Evolutionary conservation across 805 yeast genomes (phyloP).

Genomic region (Candida qinlingensis): DNA sequence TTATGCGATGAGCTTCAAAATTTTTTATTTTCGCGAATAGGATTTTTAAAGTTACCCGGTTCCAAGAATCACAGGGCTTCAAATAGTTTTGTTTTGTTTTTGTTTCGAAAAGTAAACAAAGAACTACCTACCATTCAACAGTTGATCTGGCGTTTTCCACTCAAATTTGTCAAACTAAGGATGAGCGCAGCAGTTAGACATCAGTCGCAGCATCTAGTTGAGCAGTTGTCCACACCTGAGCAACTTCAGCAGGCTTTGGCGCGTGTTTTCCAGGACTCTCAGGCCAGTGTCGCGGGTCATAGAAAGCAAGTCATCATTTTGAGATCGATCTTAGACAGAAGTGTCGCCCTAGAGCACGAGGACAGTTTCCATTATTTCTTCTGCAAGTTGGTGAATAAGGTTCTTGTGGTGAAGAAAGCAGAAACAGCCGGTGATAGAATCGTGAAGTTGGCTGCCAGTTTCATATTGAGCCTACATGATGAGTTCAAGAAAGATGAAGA

Average conservation of each 20-base stretch:
- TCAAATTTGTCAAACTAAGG: too few species aligned
- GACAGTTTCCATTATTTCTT: constrained; percentile 58
- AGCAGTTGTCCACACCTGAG: constrained; percentile 24
- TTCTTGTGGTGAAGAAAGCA: constrained; percentile 62
- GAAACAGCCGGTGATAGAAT: constrained; percentile 72
- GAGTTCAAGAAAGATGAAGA: constrained; percentile 23
- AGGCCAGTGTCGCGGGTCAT: constrained; percentile 67
- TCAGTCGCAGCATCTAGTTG: constrained; percentile 8
- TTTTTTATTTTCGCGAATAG: constrained; percentile 5
- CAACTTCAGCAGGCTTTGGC: constrained; percentile 47
- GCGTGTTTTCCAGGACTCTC: constrained; percentile 77
- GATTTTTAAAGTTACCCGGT: not conserved
- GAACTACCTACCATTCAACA: too few species aligned
- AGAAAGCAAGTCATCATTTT: constrained; percentile 64
- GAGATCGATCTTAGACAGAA: constrained; percentile 50
- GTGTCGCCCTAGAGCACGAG: constrained; percentile 46
- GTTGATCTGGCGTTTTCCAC: not conserved
- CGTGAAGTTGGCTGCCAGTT: constrained; percentile 60
- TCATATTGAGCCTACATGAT: constrained; percentile 41
- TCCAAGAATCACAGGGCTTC: too few species aligned
- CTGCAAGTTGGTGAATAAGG: constrained; percentile 55
- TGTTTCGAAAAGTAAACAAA: too few species aligned
- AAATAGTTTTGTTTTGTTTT: too few species aligned
- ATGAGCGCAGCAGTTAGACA: constrained; percentile 16
- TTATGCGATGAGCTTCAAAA: constrained; percentile 12